A percentile compares a stretch with the other conserved stretches of the same genome.
phyloP scores from a whole-genome alignment of 192 early-diverging fungal genomes.

The Coemansia sp. region DNA sequence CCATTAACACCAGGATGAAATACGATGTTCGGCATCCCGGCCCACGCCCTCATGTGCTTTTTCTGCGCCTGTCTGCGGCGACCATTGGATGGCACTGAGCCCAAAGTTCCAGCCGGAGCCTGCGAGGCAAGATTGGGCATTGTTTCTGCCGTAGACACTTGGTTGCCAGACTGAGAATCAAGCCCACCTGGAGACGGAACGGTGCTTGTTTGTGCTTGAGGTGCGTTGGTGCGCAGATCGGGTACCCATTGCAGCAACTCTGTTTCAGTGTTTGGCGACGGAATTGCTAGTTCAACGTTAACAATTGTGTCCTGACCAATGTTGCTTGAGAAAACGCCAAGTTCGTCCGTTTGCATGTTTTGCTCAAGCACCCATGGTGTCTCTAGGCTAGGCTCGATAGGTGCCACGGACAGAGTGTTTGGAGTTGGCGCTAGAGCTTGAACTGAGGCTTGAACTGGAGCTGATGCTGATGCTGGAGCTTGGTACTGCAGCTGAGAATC shows the following conservation, averaged over 20 bases:
- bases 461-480: no score
- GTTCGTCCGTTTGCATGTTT: constrained; percentile 19
- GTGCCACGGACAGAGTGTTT: not conserved
- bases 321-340: constrained; percentile 1
- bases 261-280: not conserved
- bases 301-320: constrained; percentile 21
- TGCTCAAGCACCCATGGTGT: constrained; percentile 26
- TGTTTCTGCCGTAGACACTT: not conserved
- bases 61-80: constrained; percentile 4
- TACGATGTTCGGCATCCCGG: constrained; percentile 34
- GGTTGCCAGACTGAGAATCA: not conserved
- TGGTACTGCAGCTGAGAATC: no score
- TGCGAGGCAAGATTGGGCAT: not conserved
- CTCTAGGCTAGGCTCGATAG: not conserved
- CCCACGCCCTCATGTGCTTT: constrained; percentile 32
- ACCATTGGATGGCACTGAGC: not conserved
- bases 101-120: not conserved
- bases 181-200: not conserved
- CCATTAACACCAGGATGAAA: constrained; percentile 35
- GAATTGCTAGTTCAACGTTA: constrained; percentile 12
- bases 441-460: no score
- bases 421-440: not conserved
- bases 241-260: not conserved
- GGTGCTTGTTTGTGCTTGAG: not conserved
- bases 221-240: not conserved